Evolutionary conservation across 2,329 filamentous ascomycete genomes (phyloP).

Genomic region (Pyrenophora tritici-repentis): DNA sequence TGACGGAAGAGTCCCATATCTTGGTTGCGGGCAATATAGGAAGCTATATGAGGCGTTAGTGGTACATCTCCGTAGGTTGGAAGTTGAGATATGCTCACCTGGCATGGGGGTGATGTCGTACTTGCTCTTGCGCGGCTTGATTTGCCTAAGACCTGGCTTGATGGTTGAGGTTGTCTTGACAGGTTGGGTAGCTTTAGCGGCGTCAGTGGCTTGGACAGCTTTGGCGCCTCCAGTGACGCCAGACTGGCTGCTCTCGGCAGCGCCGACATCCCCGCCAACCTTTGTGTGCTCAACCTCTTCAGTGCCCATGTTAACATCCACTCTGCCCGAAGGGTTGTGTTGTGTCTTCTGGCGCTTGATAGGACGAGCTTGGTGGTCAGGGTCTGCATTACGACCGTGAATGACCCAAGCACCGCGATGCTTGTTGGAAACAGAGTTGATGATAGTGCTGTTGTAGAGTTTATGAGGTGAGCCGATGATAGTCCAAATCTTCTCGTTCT

Average conservation of each 20-base stretch:
- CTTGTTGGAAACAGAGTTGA: slow-evolving; percentile 14
- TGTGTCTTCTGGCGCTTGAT: slow-evolving; percentile 1
- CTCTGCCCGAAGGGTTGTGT: background rate
- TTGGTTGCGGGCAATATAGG: no score
- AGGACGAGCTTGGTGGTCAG: background rate
- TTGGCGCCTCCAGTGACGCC: no score
- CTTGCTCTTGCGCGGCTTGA: background rate
- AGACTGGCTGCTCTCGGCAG: no score
- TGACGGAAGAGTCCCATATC: no score
- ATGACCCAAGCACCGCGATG: slow-evolving; percentile 15
- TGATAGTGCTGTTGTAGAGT: slow-evolving; percentile 12
- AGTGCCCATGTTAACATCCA: background rate
- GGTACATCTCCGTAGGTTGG: no score
- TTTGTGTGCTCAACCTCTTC: background rate
- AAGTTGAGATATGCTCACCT: background rate
- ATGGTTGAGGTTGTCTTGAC: background rate
- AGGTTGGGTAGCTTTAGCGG: no score
- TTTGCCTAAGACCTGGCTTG: background rate
- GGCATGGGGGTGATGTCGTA: background rate
- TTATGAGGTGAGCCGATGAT: slow-evolving; percentile 20
- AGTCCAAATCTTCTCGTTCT: slow-evolving; percentile 17
- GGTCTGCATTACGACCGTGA: slow-evolving; percentile 9
- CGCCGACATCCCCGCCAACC: background rate
- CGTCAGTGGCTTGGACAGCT: no score
- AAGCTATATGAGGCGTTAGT: no score